Conservation (phyloP, 139 green algal genomes). For the Nannochloris sp. region DNA sequence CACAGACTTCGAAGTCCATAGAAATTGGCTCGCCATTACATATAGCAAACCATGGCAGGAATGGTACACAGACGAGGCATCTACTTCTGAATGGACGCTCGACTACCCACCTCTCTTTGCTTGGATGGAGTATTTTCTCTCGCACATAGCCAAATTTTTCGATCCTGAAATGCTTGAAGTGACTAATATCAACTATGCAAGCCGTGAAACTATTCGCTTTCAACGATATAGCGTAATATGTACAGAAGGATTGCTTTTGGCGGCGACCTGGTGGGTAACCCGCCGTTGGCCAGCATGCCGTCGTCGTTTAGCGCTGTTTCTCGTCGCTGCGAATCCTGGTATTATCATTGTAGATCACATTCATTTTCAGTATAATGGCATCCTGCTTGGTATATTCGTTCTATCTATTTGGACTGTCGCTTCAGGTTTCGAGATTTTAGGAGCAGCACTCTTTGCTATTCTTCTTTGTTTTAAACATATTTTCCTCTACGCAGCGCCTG, state of each 20-base stretch:
- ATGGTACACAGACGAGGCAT: constrained; percentile 66
- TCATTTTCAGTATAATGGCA: constrained; percentile 98
- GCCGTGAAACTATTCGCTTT: constrained; percentile 61
- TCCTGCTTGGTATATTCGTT: constrained; percentile 80
- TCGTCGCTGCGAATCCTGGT: constrained; percentile 51
- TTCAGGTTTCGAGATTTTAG: constrained; percentile 24
- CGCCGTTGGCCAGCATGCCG: background rate
- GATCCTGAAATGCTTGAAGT: constrained; percentile 73
- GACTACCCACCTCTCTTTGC: constrained; percentile 97
- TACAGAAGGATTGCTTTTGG: constrained; percentile 51
- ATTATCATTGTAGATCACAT: constrained; percentile 95
- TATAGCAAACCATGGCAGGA: constrained; percentile 3
- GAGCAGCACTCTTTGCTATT: constrained; percentile 60
- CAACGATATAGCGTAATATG: constrained; percentile 66
- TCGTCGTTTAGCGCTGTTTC: constrained; percentile 23
- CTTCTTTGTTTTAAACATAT: constrained; percentile 94
- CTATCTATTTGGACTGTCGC: constrained; percentile 44
- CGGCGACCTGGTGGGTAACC: constrained; percentile 21
- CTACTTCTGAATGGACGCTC: constrained; percentile 87
- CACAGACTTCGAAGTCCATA: constrained; percentile 96
- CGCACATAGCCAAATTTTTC: constrained; percentile 43
- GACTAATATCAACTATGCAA: constrained; percentile 62
- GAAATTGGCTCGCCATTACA: constrained; percentile 94
- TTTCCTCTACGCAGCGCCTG: constrained; percentile 75
- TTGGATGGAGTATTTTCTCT: constrained; percentile 80